Conservation (phyloP, 1,284 basidiomycete species). For the Sanguinoderma infundibulare region DNA sequence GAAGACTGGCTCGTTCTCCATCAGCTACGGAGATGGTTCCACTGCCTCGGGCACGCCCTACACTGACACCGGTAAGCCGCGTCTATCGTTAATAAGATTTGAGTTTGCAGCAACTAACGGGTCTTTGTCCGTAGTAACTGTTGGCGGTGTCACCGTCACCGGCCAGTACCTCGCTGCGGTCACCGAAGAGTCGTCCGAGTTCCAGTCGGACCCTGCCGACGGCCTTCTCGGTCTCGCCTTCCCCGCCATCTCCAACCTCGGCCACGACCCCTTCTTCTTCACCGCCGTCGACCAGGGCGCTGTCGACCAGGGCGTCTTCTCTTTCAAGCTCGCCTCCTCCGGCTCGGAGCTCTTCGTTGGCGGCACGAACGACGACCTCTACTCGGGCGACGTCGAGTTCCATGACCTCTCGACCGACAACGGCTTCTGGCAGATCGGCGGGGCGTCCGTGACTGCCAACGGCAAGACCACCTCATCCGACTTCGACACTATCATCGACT, state of each 20-base stretch:
- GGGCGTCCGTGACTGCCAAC: conserved; percentile 40
- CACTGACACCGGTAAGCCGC: conserved; percentile 46
- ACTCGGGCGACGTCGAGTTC: conserved; percentile 39
- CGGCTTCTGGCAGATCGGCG: conserved; percentile 47
- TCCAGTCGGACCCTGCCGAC: conserved; percentile 19
- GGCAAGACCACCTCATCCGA: conserved; percentile 26
- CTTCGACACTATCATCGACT: conserved; percentile 44
- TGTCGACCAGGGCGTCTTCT: conserved; percentile 48
- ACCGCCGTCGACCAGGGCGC: conserved; percentile 44
- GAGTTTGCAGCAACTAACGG: no score
- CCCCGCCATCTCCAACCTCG: conserved; percentile 21
- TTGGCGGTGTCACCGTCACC: conserved; percentile 27
- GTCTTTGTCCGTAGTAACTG: conserved; percentile 6
- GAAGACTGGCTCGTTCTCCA: conserved; percentile 41
- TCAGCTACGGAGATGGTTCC: conserved; percentile 60
- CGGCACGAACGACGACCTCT: conserved; percentile 46
- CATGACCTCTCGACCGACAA: conserved; percentile 7
- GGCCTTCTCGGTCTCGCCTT: conserved; percentile 32
- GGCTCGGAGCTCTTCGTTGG: conserved; percentile 63
- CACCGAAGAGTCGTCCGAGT: conserved; percentile 18
- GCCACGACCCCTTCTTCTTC: conserved; percentile 46
- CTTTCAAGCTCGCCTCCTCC: conserved; percentile 51
- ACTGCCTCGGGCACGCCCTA: conserved; percentile 54
- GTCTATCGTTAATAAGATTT: no score
- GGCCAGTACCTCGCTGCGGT: conserved; percentile 25